phyloP scores from a whole-genome alignment of 768 basidiomycete genomes.

The Tricholoma bakamatsutake region DNA sequence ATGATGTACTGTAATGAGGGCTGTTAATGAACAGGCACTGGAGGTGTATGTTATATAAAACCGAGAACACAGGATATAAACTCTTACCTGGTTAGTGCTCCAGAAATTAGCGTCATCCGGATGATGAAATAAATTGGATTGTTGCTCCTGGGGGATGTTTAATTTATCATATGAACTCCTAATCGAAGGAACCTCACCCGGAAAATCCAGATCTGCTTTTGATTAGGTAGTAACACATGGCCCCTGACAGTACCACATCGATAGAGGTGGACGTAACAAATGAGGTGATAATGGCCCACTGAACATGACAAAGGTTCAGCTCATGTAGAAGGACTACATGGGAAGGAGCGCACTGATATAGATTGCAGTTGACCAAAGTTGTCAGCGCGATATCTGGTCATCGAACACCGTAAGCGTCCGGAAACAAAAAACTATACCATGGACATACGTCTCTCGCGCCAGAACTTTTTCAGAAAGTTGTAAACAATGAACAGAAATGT shows the following conservation, averaged over 20 bases:
- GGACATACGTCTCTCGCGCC: slow-evolving; percentile 15
- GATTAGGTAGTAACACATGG: slow-evolving; percentile 21
- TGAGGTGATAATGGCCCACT: slow-evolving; percentile 23
- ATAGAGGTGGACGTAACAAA: slow-evolving; percentile 17
- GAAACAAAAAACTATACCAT: neutral
- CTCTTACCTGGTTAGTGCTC: slow-evolving; percentile 15
- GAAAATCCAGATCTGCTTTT: slow-evolving; percentile 16
- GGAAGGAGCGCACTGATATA: slow-evolving; percentile 11
- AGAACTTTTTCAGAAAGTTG: slow-evolving; percentile 8
- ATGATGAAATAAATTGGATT: slow-evolving; percentile 13
- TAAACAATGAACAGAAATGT: neutral
- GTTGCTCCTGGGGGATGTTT: slow-evolving; percentile 11
- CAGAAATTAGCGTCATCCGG: slow-evolving; percentile 17
- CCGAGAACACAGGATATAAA: neutral
- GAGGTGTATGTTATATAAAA: neutral
- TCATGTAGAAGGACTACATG: neutral
- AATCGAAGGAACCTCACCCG: slow-evolving; percentile 5
- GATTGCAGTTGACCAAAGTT: slow-evolving; percentile 10
- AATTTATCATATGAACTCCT: neutral
- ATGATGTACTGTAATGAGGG: slow-evolving; percentile 13
- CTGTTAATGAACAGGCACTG: slow-evolving; percentile 13
- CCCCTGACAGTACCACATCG: slow-evolving; percentile 19
- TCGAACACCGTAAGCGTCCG: neutral
- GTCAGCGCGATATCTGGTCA: slow-evolving; percentile 7
- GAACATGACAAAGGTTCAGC: neutral